Conservation (phyloP, 1,284 basidiomycete species). For the Termitomyces sp. region DNA sequence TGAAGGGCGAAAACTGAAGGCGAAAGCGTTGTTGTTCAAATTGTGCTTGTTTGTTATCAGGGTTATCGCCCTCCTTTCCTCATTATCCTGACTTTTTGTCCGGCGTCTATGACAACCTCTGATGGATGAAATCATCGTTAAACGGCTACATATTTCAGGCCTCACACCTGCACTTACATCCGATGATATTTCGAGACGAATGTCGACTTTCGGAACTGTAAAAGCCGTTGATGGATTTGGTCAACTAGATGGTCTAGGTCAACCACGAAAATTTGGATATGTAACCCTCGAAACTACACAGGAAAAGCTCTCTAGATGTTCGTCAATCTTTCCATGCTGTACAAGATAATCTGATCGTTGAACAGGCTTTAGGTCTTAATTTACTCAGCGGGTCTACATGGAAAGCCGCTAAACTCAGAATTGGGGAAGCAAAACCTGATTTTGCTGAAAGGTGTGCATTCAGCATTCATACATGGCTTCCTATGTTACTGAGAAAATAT, state of each 20-base stretch:
- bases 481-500: background rate
- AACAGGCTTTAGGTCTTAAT: conserved; percentile 71
- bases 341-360: conserved; percentile 7
- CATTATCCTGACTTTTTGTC: background rate
- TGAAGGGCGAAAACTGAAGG: background rate
- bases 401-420: conserved; percentile 77
- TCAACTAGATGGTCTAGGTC: conserved; percentile 54
- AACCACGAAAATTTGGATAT: conserved; percentile 66
- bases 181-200: conserved; percentile 52
- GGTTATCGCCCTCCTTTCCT: background rate
- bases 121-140: conserved; percentile 33
- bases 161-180: conserved; percentile 59
- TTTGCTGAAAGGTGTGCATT: conserved; percentile 50
- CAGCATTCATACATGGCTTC: background rate
- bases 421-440: conserved; percentile 75
- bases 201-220: conserved; percentile 65
- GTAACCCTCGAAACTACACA: conserved; percentile 66
- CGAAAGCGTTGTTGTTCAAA: background rate
- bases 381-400: conserved; percentile 72
- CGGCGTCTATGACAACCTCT: background rate
- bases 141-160: conserved; percentile 70
- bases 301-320: conserved; percentile 59
- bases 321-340: conserved; percentile 20
- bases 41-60: conserved; percentile 3
- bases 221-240: conserved; percentile 67